phyloP scores from a whole-genome alignment of 2,329 filamentous ascomycete genomes.

The Fusarium albidum region DNA sequence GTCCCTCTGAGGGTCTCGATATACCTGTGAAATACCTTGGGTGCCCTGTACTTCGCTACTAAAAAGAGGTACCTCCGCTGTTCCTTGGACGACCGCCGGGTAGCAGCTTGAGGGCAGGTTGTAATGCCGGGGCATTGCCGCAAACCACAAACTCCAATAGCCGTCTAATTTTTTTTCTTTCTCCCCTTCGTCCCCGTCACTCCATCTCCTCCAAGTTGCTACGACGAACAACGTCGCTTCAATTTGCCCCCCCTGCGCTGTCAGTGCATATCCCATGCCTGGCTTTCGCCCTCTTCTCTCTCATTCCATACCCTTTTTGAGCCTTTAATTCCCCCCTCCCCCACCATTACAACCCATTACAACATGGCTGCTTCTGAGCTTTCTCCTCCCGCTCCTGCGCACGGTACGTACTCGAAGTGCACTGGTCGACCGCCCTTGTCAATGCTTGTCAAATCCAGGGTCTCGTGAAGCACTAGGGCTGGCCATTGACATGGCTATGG shows the following conservation, averaged over 20 bases:
- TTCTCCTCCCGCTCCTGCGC: slow-evolving; percentile 39
- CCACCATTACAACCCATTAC: no score
- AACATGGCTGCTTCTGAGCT: slow-evolving; percentile 46
- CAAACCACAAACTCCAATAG: slow-evolving; percentile 31
- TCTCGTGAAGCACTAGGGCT: slow-evolving; percentile 6
- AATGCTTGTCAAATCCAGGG: slow-evolving; percentile 26
- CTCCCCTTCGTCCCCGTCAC: slow-evolving; percentile 36
- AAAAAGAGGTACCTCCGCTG: slow-evolving; percentile 26
- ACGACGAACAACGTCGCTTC: slow-evolving; percentile 34
- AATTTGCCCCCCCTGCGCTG: slow-evolving; percentile 36
- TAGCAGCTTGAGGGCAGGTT: slow-evolving; percentile 25
- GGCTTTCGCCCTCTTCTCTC: slow-evolving; percentile 27
- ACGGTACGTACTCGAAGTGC: slow-evolving; percentile 35
- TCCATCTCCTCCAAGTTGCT: slow-evolving; percentile 20
- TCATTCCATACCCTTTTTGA: slow-evolving; percentile 20
- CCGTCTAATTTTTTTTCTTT: slow-evolving; percentile 43
- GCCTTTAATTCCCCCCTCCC: slow-evolving; percentile 26
- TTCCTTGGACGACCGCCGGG: slow-evolving; percentile 17
- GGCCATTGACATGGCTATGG: slow-evolving; percentile 14
- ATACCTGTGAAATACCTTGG: slow-evolving; percentile 28
- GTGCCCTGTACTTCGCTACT: neutral
- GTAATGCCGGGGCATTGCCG: slow-evolving; percentile 41
- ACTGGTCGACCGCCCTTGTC: slow-evolving; percentile 32
- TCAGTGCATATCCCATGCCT: slow-evolving; percentile 41
- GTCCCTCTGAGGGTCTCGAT: slow-evolving; percentile 13